phyloP scores from a whole-genome alignment of 257 asterid species.

The Thymus mandschuricus region DNA sequence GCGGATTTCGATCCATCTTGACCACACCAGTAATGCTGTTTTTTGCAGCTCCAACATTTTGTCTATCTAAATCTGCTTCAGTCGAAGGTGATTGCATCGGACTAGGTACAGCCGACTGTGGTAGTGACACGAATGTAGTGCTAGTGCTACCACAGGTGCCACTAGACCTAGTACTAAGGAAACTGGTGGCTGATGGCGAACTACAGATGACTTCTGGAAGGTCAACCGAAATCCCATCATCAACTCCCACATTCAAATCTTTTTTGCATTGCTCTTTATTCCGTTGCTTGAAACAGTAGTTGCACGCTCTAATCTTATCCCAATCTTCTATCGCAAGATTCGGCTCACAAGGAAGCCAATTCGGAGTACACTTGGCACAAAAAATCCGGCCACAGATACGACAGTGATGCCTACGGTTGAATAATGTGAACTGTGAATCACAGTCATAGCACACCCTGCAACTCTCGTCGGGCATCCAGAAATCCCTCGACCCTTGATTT shows the following conservation, averaged over 20 bases:
- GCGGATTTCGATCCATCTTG: conserved; percentile 36
- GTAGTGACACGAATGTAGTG: conserved; percentile 56
- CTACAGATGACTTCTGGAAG: conserved; percentile 52
- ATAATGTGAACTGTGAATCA: conserved; percentile 79
- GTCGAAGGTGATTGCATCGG: conserved; percentile 54
- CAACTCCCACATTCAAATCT: conserved; percentile 42
- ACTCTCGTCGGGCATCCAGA: conserved; percentile 99
- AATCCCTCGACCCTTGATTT: conserved; percentile 81
- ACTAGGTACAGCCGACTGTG: conserved; percentile 63
- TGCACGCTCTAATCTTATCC: conserved; percentile 48
- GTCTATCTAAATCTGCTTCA: conserved; percentile 61
- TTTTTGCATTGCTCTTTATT: conserved; percentile 68
- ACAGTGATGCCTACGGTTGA: conserved; percentile 96
- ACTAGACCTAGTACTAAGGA: conserved; percentile 79
- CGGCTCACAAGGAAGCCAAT: conserved; percentile 61
- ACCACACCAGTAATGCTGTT: conserved; percentile 42
- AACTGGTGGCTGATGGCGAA: conserved; percentile 77
- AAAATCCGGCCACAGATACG: conserved; percentile 88
- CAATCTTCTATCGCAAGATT: conserved; percentile 52
- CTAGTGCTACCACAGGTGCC: conserved; percentile 72
- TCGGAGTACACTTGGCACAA: conserved; percentile 86
- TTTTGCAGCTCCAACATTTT: conserved; percentile 41
- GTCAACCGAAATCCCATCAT: conserved; percentile 53
- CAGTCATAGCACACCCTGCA: conserved; percentile 98
- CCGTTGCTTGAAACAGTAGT: conserved; percentile 53